Percentiles rank a stretch among this genome's conserved stretches.
These are phyloP conservation scores for Plantago lanceolata DNA, from an alignment of 305 asterid genomes.

Conservation along the genomic window DNA sequence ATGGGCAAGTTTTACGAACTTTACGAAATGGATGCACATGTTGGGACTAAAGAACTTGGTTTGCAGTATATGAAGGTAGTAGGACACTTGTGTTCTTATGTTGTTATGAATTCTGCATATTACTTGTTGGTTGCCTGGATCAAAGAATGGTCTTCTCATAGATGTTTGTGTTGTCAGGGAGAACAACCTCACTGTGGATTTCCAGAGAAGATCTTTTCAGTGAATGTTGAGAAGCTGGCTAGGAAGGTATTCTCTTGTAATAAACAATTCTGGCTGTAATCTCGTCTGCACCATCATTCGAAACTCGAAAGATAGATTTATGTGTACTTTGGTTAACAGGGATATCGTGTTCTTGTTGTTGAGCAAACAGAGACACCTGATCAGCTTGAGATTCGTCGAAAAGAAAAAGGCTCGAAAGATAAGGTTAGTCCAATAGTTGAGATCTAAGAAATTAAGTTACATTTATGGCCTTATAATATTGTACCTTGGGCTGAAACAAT, in stretches of 20 bases:
- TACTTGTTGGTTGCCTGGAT: constrained; percentile 6
- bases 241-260: constrained; percentile 54
- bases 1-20: constrained; percentile 99
- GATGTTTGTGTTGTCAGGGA: constrained; percentile 56
- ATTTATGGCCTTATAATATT: constrained; percentile 15
- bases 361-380: constrained; percentile 99
- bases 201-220: constrained; percentile 90
- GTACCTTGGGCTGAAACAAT: constrained; percentile 24
- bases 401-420: constrained; percentile 81
- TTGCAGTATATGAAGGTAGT: constrained; percentile 97
- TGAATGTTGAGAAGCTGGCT: constrained; percentile 83
- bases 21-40: constrained; percentile 96
- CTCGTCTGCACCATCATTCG: constrained; percentile 6
- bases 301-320: constrained; percentile 17
- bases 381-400: constrained; percentile 91
- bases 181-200: constrained; percentile 99
- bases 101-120: constrained; percentile 9
- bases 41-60: constrained; percentile 94
- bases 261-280: constrained; percentile 16
- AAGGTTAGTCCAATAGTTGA: constrained; percentile 47
- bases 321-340: constrained; percentile 46
- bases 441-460: constrained; percentile 14
- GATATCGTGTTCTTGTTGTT: constrained; percentile 91
- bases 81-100: constrained; percentile 19
- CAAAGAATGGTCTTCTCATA: constrained; percentile 19